Conservation (phyloP, 2,329 filamentous ascomycete genomes). For the Tolypocladium paradoxum region DNA sequence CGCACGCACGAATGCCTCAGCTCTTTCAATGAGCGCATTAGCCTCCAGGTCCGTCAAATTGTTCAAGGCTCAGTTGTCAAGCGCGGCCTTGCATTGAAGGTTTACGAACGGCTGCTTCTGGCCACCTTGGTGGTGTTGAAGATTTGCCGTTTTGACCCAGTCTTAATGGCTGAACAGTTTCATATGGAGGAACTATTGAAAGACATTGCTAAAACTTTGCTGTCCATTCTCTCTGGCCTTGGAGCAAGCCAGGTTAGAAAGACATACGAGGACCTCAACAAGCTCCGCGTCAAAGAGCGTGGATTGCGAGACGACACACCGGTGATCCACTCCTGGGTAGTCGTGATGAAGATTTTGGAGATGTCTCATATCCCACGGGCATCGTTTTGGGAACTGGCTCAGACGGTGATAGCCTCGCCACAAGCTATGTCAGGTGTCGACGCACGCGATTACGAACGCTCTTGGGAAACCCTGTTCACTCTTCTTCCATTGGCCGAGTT, state of each 20-base stretch:
- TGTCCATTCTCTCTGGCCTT: slow-evolving; percentile 27
- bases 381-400: slow-evolving; percentile 51
- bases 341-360: slow-evolving; percentile 43
- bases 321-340: slow-evolving; percentile 44
- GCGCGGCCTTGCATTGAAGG: slow-evolving; percentile 8
- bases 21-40: slow-evolving; percentile 26
- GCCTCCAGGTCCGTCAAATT: slow-evolving; percentile 5
- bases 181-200: slow-evolving; percentile 39
- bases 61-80: not conserved
- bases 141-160: slow-evolving; percentile 28
- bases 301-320: slow-evolving; percentile 39
- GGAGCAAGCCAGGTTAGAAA: slow-evolving; percentile 32
- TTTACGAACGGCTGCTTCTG: slow-evolving; percentile 20
- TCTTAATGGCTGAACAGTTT: slow-evolving; percentile 24
- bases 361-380: slow-evolving; percentile 36
- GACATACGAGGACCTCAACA: slow-evolving; percentile 38
- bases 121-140: slow-evolving; percentile 26
- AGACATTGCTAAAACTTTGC: slow-evolving; percentile 25
- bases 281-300: slow-evolving; percentile 31
- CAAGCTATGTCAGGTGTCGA: slow-evolving; percentile 26
- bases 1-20: slow-evolving; percentile 32
- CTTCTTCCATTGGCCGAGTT: slow-evolving; percentile 53
- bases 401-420: slow-evolving; percentile 28
- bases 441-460: slow-evolving; percentile 37
- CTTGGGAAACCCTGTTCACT: slow-evolving; percentile 50